Percentiles rank a stretch among this genome's conserved stretches.
phyloP scores from a whole-genome alignment of 805 yeast genomes.

The Kluyveromyces dobzhanskii region DNA sequence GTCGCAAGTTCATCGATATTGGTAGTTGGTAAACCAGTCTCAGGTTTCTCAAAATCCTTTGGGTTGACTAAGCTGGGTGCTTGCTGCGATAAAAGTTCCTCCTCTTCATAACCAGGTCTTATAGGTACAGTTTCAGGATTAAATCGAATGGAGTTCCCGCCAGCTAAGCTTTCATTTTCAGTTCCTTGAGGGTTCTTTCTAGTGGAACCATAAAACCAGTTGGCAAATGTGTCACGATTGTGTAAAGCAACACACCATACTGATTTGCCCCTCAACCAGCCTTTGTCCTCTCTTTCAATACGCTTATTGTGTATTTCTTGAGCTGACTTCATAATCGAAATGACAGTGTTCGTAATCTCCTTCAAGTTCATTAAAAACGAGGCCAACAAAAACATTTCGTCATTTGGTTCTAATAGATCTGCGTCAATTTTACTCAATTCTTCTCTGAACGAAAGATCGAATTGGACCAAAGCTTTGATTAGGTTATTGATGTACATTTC shows the following conservation, averaged over 20 bases:
- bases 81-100: slow-evolving; percentile 20
- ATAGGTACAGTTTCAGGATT: slow-evolving; percentile 13
- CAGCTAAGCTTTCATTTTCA: slow-evolving; percentile 32
- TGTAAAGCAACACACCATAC: slow-evolving; percentile 38
- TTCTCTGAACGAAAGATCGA: slow-evolving; percentile 29
- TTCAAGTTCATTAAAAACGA: slow-evolving; percentile 42
- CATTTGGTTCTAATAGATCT: slow-evolving; percentile 36
- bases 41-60: neutral
- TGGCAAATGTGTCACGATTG: slow-evolving; percentile 27
- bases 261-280: slow-evolving; percentile 30
- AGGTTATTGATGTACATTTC: slow-evolving; percentile 19
- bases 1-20: slow-evolving; percentile 1
- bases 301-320: slow-evolving; percentile 27
- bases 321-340: slow-evolving; percentile 27
- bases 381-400: slow-evolving; percentile 41
- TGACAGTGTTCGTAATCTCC: slow-evolving; percentile 29
- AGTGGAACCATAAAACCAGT: slow-evolving; percentile 29
- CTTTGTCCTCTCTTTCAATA: slow-evolving; percentile 26
- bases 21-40: neutral
- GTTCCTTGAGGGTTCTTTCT: slow-evolving; percentile 11
- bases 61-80: slow-evolving; percentile 2
- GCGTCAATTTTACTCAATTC: slow-evolving; percentile 27
- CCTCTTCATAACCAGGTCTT: slow-evolving; percentile 24
- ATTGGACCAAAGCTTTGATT: slow-evolving; percentile 26
- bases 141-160: slow-evolving; percentile 14